Evolutionary conservation across 371 early-diverging fungal species (phyloP), one percentile per base, ranked within the genome.

Genomic region (Syncephalastrum sp.): DNA sequence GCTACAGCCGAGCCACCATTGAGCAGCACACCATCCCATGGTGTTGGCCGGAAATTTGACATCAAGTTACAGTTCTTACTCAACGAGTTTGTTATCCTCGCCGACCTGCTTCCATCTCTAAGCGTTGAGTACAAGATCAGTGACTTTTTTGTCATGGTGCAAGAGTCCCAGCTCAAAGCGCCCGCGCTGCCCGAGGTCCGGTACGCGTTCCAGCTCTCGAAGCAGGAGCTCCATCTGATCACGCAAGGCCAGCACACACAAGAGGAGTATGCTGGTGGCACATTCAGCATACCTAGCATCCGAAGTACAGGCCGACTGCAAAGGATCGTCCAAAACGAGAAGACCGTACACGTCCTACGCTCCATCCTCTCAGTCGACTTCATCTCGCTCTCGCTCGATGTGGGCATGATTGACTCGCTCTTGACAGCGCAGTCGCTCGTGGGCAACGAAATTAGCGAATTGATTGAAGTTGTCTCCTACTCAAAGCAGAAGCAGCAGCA

Each of bases 401-500:
- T 80, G n/a, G 77, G 83, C 53, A 75, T 91, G 65, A 76, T 91
- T 56, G 91, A 92, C 52, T 87, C 91, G 33, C 66, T 93, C 19
- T 54, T 91, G 15, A 92, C 91, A 0, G 83, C 91, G 3, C 92
- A 92, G 48, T 87, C 89, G 2, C 67, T 91, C 0, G 67, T 93
- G 21, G 89, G 90, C 3, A 84, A 81, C 45, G 94, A 93, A 67
- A 62, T 90, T 44, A 91, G 85, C 56, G 94, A 93, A 46, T 68
- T 90, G 17, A 60, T 90, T 5, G 92, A 92, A 47, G 79, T 90
- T 1, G 51, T 90, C 15, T 58, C 86, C 8, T 91, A 86, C 53
- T 81, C 79, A 3, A 77, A 74, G 23, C 64, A 65, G 49, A 67
- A 65, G 42, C 64, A 15, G 48, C 29, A 42, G 44, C 45, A 55